phyloP scores from a whole-genome alignment of 2,329 filamentous ascomycete species.

The Pyrenophora seminiperda region DNA sequence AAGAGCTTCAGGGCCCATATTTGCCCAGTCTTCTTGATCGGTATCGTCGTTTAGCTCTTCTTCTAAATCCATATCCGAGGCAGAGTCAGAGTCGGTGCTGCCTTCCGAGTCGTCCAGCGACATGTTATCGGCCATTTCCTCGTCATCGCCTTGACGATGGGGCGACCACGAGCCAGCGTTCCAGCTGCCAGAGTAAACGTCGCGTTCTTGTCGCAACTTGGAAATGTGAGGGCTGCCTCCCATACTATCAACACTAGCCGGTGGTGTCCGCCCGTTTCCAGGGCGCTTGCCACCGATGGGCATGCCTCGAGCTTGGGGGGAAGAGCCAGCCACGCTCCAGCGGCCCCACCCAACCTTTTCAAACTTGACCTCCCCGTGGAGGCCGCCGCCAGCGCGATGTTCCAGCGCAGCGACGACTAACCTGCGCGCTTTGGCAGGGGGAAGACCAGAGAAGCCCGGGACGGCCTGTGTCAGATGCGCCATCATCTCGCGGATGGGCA shows the following conservation, averaged over 20 bases:
- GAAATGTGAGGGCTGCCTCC: conserved; percentile 56
- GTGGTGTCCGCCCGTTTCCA: conserved; percentile 51
- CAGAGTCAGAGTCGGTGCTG: conserved; percentile 70
- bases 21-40: conserved; percentile 95
- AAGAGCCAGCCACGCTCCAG: conserved; percentile 70
- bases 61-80: conserved; percentile 70
- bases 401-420: conserved; percentile 92
- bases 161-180: conserved; percentile 76
- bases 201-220: conserved; percentile 38
- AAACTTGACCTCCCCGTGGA: conserved; percentile 77
- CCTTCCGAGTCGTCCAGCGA: conserved; percentile 74
- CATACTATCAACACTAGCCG: conserved; percentile 54
- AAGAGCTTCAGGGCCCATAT: conserved; percentile 83
- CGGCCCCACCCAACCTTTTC: conserved; percentile 97
- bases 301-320: conserved; percentile 58
- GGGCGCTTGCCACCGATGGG: conserved; percentile 46
- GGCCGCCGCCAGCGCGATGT: conserved; percentile 66
- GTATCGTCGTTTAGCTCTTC: conserved; percentile 82
- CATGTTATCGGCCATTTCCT: conserved; percentile 84
- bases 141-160: conserved; percentile 49
- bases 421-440: conserved; percentile 85
- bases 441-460: conserved; percentile 87
- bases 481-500: conserved; percentile 95
- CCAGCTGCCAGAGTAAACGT: conserved; percentile 62
- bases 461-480: conserved; percentile 91